A percentile compares a stretch with the other conserved stretches of the same genome.
These are phyloP conservation scores for Zangia roseola DNA, from an alignment of 768 basidiomycete species.

Conservation along the genomic window DNA sequence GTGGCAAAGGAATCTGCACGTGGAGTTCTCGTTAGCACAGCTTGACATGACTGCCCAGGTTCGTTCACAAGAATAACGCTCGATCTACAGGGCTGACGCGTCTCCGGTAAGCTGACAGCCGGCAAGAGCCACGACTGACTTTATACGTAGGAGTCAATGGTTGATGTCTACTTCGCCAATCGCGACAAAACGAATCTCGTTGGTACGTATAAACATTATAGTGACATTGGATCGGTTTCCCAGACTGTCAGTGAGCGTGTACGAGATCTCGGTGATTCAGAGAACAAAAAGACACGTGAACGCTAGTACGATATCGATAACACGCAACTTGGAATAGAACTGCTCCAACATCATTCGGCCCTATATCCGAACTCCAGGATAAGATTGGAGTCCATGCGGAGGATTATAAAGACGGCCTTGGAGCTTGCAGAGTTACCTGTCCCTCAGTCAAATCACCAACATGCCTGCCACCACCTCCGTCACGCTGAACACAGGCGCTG, in stretches of 20 bases:
- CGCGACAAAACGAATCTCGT: conserved; percentile 75
- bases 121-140: conserved; percentile 60
- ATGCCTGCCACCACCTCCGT: conserved; percentile 53
- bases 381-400: conserved; percentile 1
- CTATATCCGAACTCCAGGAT: conserved; percentile 3
- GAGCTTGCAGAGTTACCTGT: neutral
- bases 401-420: conserved; percentile 4
- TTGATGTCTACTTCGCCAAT: conserved; percentile 56
- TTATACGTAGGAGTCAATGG: conserved; percentile 78
- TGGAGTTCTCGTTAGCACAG: conserved; percentile 60
- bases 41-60: conserved; percentile 62
- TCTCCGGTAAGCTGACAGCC: conserved; percentile 30
- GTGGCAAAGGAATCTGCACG: too few species aligned
- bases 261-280: neutral
- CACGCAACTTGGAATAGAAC: neutral
- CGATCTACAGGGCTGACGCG: conserved; percentile 70
- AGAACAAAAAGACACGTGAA: conserved; percentile 1
- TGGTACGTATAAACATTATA: conserved; percentile 33
- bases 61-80: conserved; percentile 58
- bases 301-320: neutral
- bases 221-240: conserved; percentile 53
- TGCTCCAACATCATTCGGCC: neutral
- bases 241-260: conserved; percentile 39
- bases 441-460: neutral
- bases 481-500: conserved; percentile 73